Evolutionary conservation across 1,284 basidiomycete genomes (phyloP).

Genomic region (Apiotrichum brassicae): DNA sequence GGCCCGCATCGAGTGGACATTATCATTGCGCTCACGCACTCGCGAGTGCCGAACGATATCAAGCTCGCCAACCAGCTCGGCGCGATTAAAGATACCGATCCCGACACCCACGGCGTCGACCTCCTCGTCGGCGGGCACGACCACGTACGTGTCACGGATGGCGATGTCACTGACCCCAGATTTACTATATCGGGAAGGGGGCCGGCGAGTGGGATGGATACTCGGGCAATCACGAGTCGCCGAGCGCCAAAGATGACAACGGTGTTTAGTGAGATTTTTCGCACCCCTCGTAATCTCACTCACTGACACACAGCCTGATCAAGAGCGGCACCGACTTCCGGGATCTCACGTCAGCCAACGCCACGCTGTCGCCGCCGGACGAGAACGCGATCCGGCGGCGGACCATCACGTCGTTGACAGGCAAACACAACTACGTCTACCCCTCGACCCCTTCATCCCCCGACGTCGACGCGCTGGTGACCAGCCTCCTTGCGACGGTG

Average conservation of each 20-base stretch:
- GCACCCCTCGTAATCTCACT: background rate
- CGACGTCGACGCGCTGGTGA: conserved; percentile 57
- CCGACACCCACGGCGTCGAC: conserved; percentile 68
- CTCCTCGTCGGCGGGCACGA: conserved; percentile 85
- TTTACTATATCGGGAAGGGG: conserved; percentile 60
- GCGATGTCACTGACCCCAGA: conserved; percentile 16
- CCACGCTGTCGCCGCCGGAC: conserved; percentile 58
- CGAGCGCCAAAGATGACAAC: conserved; percentile 68
- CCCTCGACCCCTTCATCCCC: conserved; percentile 59
- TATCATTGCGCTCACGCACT: conserved; percentile 75
- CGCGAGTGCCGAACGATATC: conserved; percentile 66
- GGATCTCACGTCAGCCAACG: conserved; percentile 67
- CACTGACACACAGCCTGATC: conserved; percentile 46
- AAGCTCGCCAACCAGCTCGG: conserved; percentile 58
- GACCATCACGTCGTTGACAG: conserved; percentile 60
- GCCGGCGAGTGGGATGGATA: conserved; percentile 66
- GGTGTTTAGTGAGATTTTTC: conserved; percentile 56
- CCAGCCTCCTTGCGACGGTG: conserved; percentile 64
- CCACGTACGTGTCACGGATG: conserved; percentile 49
- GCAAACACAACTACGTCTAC: conserved; percentile 59
- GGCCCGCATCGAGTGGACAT: conserved; percentile 66
- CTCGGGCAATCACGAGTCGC: conserved; percentile 53
- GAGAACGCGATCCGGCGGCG: conserved; percentile 60
- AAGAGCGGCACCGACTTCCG: conserved; percentile 90
- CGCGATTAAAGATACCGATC: conserved; percentile 54